phyloP scores from a whole-genome alignment of 345 rosid species.

The Psidium guajava region DNA sequence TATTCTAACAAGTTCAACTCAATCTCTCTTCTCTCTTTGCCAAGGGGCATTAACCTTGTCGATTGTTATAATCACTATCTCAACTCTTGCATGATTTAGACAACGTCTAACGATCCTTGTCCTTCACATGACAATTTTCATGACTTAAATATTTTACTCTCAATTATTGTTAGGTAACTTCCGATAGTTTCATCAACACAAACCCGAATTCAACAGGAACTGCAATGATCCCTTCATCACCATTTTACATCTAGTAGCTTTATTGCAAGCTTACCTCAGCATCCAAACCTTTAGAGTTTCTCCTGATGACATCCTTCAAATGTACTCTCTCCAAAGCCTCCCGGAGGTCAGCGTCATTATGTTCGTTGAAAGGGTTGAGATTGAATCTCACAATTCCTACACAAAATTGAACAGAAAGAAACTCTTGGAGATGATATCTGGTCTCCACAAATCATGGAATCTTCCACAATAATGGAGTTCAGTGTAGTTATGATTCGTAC shows the following conservation, averaged over 20 bases:
- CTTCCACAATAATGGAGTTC: not conserved
- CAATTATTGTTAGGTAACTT: not conserved
- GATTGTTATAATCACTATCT: no score
- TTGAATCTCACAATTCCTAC: conserved; percentile 83
- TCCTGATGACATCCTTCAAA: conserved; percentile 66
- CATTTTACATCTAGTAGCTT: not conserved
- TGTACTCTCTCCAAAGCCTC: conserved; percentile 86
- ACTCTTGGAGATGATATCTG: not conserved
- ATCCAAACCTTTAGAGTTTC: conserved; percentile 55
- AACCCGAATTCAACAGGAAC: not conserved
- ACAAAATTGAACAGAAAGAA: not conserved
- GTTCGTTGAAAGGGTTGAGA: conserved; percentile 80
- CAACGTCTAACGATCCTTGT: not conserved
- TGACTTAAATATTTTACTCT: not conserved
- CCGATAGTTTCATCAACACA: not conserved
- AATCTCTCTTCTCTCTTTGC: not conserved
- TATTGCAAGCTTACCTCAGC: conserved; percentile 41
- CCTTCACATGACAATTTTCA: not conserved
- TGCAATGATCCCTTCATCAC: not conserved
- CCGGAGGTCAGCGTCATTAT: conserved; percentile 86
- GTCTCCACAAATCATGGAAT: not conserved
- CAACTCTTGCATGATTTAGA: not conserved
- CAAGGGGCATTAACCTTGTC: not conserved
- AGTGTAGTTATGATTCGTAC: not conserved
- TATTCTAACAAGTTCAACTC: not conserved